Base-by-base conservation (phyloP, 2,329 filamentous ascomycete genomes). In the Phyllosticta citriasiana region DNA sequence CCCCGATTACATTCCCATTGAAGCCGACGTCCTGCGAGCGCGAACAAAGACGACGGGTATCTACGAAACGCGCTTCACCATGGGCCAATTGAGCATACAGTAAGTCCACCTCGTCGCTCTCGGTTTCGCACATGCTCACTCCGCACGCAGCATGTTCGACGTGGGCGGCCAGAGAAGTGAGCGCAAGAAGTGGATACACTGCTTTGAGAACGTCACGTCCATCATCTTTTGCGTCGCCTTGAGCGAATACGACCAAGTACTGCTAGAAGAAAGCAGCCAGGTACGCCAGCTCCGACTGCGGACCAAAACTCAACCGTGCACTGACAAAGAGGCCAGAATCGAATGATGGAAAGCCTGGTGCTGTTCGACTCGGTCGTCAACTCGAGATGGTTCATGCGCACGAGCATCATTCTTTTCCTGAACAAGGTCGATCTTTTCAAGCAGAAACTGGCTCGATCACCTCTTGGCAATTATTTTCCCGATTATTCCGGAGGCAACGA, bases 181-280 rank as follows among this genome's bases (percentile, higher is more conserved):
- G 77, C 85, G 94, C 65, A 99, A 99, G 81, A 99, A 99, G 79
- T 99, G 94, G 94, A 99, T 99, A 72, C 94, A 99, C 78, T 99
- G 94, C 79, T 99, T 99, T 75, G 94, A 99, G 76, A 97, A 97
- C 69, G 94, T 99, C 69, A 99, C 94, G 53, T 97, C 94, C 3
- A 99, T 99, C 75, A 99, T 99, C 67, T 99, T 99, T 77, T 99
- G 94, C 72, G 94, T 99, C 64, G 94, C 94, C 16, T 79, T 99
- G 68, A 97, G 92, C 78, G 94, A 99, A 77, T 99, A 99, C 74
- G 94, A 99, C 71, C 94, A 99, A 77, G 93, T 97, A 4, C 80
- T 99, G 59, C 80, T 99, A 51, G 94, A 99, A 77, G 94, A 97
- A 77, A 96, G 90, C 76, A 97, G 93, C 72, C 94, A 97, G 82